Evolutionary conservation across 768 basidiomycete genomes (phyloP), one percentile per base, ranked within the genome.

Genomic region (Boletus rex-veris): DNA sequence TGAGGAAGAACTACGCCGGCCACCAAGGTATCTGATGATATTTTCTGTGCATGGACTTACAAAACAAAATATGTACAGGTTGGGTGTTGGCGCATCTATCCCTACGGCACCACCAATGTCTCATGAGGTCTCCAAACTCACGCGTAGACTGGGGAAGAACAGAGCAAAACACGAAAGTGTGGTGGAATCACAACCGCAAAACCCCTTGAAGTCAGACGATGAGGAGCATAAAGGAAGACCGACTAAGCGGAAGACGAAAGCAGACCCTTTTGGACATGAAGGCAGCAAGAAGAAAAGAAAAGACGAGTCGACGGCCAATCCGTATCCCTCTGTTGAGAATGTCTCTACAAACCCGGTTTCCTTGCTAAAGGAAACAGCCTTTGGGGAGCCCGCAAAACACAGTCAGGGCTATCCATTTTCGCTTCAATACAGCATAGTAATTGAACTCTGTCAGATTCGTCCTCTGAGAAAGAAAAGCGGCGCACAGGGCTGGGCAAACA

Each of bases 41-140:
- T 40, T 42, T 40, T 40, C n/a, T 5, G 19, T 14, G 24, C 21
- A n/a, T 41, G 49, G 21, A 39, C 52, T 52, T 37, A 50, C 39
- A 26, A 26, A 24, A 38, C 62, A 45, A 57, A 49, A 40, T 54
- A 38, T 37, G 24, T 47, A 35, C 18, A 92, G 90, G 61, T 73
- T 92, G 52, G 90, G 90, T 50, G 87, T 92, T 8, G 90, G 90
- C 21, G 86, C 87, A 33, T 64, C 80, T 28, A 71, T 83, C 21
- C 80, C 86, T 28, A 80, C 79, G 47, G 66, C 61, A n/a, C 54
- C 76, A 28, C 70, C 60, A 46, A 58, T 75, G 35, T 73, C 76
- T 37, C 76, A 80, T 37, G 88, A 88, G 51, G 73, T 76, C n/a
- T 80, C 79, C 16, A 80, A 80, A 57, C 75, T 92, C 18, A 85